phyloP scores from a whole-genome alignment of 139 green algal genomes.

The Chlorella sp. region DNA sequence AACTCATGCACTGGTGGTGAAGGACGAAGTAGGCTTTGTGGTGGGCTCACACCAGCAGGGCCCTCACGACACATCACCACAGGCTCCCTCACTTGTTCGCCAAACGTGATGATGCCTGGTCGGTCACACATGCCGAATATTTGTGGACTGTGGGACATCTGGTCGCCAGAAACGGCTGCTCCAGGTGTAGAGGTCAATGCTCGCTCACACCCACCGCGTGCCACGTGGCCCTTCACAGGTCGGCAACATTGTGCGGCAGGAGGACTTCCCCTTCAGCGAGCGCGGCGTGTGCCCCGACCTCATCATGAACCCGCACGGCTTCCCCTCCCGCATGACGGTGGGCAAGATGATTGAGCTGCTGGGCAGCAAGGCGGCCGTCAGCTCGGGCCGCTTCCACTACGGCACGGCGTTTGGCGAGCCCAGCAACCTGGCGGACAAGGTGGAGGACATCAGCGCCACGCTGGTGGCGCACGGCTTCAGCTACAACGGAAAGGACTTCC shows the following conservation, averaged over 20 bases:
- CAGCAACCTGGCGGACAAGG: constrained; percentile 69
- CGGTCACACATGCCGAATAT: too few species aligned
- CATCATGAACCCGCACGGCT: constrained; percentile 99
- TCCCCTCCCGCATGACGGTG: constrained; percentile 97
- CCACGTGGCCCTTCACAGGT: too few species aligned
- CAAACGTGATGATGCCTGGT: too few species aligned
- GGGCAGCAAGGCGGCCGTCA: constrained; percentile 84
- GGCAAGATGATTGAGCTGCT: constrained; percentile 98
- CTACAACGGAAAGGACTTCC: constrained; percentile 86
- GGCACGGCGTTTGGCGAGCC: constrained; percentile 94
- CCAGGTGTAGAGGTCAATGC: too few species aligned
- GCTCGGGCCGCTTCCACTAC: constrained; percentile 64
- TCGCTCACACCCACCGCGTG: too few species aligned
- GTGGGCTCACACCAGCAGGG: too few species aligned
- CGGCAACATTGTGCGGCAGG: constrained; percentile 36
- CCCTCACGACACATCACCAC: too few species aligned
- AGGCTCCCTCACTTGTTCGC: too few species aligned
- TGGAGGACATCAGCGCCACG: constrained; percentile 59
- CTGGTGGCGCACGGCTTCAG: constrained; percentile 85
- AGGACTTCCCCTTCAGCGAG: constrained; percentile 92
- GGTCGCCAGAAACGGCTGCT: too few species aligned
- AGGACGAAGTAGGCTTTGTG: too few species aligned
- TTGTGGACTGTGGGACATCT: too few species aligned
- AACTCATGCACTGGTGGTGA: too few species aligned
- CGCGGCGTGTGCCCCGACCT: constrained; percentile 89